Percentiles rank a stretch among this genome's conserved stretches.
phyloP scores from a whole-genome alignment of 768 basidiomycete species.

The Leccinum ochraceum region DNA sequence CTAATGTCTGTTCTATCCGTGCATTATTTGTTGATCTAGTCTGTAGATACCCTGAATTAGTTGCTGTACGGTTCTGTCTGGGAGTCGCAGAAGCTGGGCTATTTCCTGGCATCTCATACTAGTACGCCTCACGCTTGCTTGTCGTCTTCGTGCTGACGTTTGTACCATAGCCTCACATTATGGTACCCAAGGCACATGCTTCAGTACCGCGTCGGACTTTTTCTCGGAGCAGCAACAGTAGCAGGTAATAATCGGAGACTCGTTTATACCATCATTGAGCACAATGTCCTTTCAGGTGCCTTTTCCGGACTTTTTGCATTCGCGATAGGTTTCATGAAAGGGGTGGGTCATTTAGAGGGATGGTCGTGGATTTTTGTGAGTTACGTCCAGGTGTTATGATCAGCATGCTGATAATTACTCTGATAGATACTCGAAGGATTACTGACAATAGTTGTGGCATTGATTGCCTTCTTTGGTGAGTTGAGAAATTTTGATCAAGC shows the following conservation, averaged over 20 bases:
- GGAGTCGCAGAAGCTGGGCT: slow-evolving; percentile 71
- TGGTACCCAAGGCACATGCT: slow-evolving; percentile 69
- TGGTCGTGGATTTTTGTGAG: slow-evolving; percentile 74
- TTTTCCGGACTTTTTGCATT: slow-evolving; percentile 62
- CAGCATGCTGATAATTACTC: not conserved
- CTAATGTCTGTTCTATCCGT: not conserved
- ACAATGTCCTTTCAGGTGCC: slow-evolving; percentile 36
- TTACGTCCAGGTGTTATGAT: not conserved
- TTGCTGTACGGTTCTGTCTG: slow-evolving; percentile 56
- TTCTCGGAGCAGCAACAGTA: slow-evolving; percentile 65
- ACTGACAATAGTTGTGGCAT: slow-evolving; percentile 55
- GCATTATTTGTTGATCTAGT: not conserved
- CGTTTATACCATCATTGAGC: not conserved
- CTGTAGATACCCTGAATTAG: slow-evolving; percentile 58
- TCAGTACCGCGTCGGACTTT: slow-evolving; percentile 60
- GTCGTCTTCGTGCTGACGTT: not conserved
- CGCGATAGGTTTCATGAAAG: slow-evolving; percentile 54
- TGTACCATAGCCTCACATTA: slow-evolving; percentile 49
- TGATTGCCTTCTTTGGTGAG: slow-evolving; percentile 53
- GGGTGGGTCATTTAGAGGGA: slow-evolving; percentile 44
- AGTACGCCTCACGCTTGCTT: slow-evolving; percentile 40
- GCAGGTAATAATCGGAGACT: slow-evolving; percentile 38
- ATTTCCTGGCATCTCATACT: slow-evolving; percentile 75
- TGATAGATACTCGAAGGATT: slow-evolving; percentile 41
- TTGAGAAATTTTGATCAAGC: not conserved